Conservation (phyloP, 805 yeast genomes). For the Clavispora fructus region DNA sequence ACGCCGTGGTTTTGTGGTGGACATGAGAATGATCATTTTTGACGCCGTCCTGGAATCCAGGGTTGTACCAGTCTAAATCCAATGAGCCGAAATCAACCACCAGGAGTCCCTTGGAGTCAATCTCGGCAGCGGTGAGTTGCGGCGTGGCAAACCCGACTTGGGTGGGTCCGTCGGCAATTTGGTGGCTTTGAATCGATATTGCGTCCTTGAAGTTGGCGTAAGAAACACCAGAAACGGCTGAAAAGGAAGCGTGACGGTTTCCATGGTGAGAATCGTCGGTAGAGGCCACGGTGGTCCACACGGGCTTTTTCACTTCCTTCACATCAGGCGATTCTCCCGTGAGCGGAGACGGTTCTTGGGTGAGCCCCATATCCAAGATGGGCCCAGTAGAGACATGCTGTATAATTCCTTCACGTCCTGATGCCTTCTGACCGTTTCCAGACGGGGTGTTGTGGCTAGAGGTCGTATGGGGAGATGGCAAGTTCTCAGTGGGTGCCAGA, state of each 20-base stretch:
- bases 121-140: constrained; percentile 51
- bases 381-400: constrained; percentile 1
- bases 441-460: constrained; percentile 24
- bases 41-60: constrained; percentile 3
- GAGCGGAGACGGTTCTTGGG: constrained; percentile 22
- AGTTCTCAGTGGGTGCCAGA: neutral
- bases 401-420: constrained; percentile 1
- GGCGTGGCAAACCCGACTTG: constrained; percentile 84
- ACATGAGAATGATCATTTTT: neutral
- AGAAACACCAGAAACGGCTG: constrained; percentile 57
- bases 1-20: constrained; percentile 1
- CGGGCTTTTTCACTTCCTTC: constrained; percentile 6
- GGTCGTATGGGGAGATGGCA: constrained; percentile 24
- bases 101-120: constrained; percentile 25
- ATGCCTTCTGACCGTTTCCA: constrained; percentile 1
- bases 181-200: constrained; percentile 26
- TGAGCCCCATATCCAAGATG: neutral
- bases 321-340: constrained; percentile 17
- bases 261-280: neutral
- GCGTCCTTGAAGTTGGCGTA: constrained; percentile 52
- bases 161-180: constrained; percentile 48
- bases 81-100: constrained; percentile 21
- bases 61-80: constrained; percentile 21
- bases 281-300: neutral
- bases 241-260: constrained; percentile 47